Conservation (phyloP, 805 yeast genomes). For the Saturnispora kantuleensis region DNA sequence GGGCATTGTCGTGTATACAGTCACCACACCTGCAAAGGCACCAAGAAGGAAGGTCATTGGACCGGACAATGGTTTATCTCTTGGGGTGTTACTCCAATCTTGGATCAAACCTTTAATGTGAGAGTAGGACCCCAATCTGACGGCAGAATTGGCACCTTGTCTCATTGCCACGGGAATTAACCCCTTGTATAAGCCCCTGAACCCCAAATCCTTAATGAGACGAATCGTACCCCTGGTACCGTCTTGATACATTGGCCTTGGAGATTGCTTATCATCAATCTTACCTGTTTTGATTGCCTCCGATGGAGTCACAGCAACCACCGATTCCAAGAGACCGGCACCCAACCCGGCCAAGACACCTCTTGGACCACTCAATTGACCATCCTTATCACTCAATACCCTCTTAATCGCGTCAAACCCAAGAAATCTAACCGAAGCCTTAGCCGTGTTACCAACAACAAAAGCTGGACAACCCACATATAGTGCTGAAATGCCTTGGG, state of each 20-base stretch:
- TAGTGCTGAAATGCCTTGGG: conserved; percentile 69
- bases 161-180: conserved; percentile 87
- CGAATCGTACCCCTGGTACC: conserved; percentile 54
- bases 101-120: conserved; percentile 75
- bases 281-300: conserved; percentile 94
- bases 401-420: conserved; percentile 86
- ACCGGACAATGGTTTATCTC: conserved; percentile 66
- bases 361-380: conserved; percentile 78
- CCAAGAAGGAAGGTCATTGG: conserved; percentile 81
- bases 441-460: conserved; percentile 90
- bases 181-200: conserved; percentile 80
- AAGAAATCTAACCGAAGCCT: conserved; percentile 89
- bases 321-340: conserved; percentile 88
- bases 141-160: conserved; percentile 94
- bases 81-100: conserved; percentile 53
- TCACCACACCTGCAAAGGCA: conserved; percentile 78
- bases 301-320: conserved; percentile 91
- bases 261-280: conserved; percentile 81
- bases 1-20: conserved; percentile 92
- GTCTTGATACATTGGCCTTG: conserved; percentile 66
- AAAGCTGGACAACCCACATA: conserved; percentile 97
- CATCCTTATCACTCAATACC: conserved; percentile 68
- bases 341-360: conserved; percentile 97
- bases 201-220: conserved; percentile 67
- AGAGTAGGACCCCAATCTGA: conserved; percentile 86